Evolutionary conservation across 1,139 yeast species (phyloP).

Genomic region (Blastobotrys buckinghamii): DNA sequence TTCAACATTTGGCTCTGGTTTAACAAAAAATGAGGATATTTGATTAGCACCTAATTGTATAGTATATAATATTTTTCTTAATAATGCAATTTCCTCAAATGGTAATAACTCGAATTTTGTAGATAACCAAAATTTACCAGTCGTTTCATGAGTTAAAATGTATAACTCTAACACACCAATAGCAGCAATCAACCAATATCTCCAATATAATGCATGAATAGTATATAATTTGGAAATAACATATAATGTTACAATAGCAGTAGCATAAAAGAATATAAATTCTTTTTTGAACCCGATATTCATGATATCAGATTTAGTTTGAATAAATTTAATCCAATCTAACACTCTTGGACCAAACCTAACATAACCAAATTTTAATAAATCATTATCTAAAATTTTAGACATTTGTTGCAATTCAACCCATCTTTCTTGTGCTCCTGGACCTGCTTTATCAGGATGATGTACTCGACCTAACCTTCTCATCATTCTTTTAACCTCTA

Average conservation of each 20-base stretch:
- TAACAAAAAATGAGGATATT: background rate
- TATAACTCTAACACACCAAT: constrained; percentile 1
- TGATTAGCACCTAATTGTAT: constrained; percentile 1
- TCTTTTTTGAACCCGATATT: background rate
- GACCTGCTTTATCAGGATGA: constrained; percentile 35
- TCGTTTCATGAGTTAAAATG: background rate
- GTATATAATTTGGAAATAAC: background rate
- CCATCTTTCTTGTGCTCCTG: constrained; percentile 21
- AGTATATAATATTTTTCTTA: constrained; percentile 3
- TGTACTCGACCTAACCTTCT: constrained; percentile 24
- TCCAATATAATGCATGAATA: constrained; percentile 6
- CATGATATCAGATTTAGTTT: constrained; percentile 3
- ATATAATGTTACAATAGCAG: background rate
- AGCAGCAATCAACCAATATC: constrained; percentile 8
- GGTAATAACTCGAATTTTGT: constrained; percentile 6
- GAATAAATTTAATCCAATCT: background rate
- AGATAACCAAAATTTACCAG: background rate
- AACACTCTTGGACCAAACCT: constrained; percentile 26
- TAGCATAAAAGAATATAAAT: background rate
- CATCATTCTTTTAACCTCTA: constrained; percentile 20
- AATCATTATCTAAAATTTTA: constrained; percentile 27
- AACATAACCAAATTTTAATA: constrained; percentile 31
- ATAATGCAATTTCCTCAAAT: constrained; percentile 6
- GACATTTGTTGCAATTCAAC: constrained; percentile 26
- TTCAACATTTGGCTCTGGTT: background rate